Base-by-base conservation (phyloP, 2,329 filamentous ascomycete genomes). In the Madurella mycetomatis region DNA sequence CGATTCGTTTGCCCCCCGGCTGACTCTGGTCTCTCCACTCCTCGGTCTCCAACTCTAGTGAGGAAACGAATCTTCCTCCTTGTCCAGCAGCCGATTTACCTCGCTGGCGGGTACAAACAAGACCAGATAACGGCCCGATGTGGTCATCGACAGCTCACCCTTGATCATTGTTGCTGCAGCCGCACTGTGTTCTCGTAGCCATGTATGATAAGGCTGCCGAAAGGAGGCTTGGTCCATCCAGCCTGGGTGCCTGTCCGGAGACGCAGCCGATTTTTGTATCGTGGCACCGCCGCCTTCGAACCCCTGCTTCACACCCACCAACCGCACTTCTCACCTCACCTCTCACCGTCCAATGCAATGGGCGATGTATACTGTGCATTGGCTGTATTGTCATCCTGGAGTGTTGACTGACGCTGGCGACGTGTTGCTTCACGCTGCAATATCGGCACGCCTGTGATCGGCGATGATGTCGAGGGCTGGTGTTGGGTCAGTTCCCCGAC, bases 391-490 rank as follows among this genome's bases (percentile, higher is more conserved):
- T 9, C 9, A 13, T 25, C 30, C 30, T 25, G 19, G 18, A 25
- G 12, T 43, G 7, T 43, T 17, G 16, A 19, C 31, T 37, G 15
- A 16, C 15, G n/a, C 15, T 30, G 25, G 11, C 40, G 8, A n/a
- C 19, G 40, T 45, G 8, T 32, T 19, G 17, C 18, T 5, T 34
- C n/a, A 19, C 40, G 30, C 16, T 42, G 19, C 39, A 44, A 51
- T 34, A 31, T 53, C 31, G 31, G 40, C 25, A 45, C 45, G 19
- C 31, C 17, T 31, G 48, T 49, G 54, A 60, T 61, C 57, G 55
- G 50, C 59, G 58, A 58, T 48, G 50, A 57, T 55, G 54, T 61
- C 57, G 49, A 59, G 49, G 48, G 51, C 25, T 50, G 45, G 34
- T 41, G 37, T 47, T 45, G 41, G 42, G 40, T 49, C 43, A 18